Conservation (phyloP, 345 rosid species). For the Salix suchowensis region DNA sequence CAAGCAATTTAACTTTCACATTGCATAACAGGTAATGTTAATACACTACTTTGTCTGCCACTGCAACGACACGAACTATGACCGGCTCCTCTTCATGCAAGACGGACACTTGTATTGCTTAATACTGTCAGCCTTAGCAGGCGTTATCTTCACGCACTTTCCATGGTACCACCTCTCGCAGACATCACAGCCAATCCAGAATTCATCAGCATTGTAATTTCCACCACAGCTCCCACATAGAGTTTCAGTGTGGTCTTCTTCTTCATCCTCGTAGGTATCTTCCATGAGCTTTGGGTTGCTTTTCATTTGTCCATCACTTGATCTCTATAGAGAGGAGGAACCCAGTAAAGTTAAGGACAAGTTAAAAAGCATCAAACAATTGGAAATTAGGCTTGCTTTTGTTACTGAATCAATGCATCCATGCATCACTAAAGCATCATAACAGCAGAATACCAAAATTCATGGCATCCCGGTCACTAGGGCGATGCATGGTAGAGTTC, state of each 20-base stretch:
- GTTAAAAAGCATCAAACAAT: background rate
- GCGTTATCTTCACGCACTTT: conserved; percentile 82
- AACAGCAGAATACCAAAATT: background rate
- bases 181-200: conserved; percentile 84
- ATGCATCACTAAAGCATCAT: background rate
- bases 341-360: background rate
- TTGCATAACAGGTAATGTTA: conserved; percentile 1
- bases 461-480: background rate
- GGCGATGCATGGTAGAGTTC: background rate
- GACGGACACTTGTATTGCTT: conserved; percentile 88
- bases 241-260: conserved; percentile 77
- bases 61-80: background rate
- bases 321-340: conserved; percentile 42
- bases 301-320: conserved; percentile 58
- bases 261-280: conserved; percentile 63
- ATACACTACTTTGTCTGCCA: conserved; percentile 5
- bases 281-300: conserved; percentile 49
- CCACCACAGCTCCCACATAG: conserved; percentile 84
- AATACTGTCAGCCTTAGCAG: conserved; percentile 76
- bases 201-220: conserved; percentile 68
- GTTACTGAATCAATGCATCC: background rate
- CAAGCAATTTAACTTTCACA: conserved; percentile 19
- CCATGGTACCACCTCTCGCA: conserved; percentile 94
- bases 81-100: conserved; percentile 60
- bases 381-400: background rate